Percentiles rank a stretch among this genome's conserved stretches.
Evolutionary conservation across 2,329 filamentous ascomycete genomes (phyloP).

Genomic region (Talaromyces pinophilus): DNA sequence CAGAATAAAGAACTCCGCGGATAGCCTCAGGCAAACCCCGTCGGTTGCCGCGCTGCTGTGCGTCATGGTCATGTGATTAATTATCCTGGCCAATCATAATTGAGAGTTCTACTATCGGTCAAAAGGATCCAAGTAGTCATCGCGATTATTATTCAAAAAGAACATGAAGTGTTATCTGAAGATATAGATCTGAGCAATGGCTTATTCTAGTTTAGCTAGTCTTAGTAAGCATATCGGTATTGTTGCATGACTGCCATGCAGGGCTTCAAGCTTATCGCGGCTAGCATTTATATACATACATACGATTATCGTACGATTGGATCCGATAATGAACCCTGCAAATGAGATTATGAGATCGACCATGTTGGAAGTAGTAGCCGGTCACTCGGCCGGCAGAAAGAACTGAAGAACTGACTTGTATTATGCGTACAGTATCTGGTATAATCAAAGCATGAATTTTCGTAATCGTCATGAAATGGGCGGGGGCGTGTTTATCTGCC

Average conservation of each 20-base stretch:
- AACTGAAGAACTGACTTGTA: constrained; percentile 1
- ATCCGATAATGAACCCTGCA: background rate
- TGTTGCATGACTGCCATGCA: background rate
- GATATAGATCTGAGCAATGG: background rate
- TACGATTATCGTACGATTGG: background rate
- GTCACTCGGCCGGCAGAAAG: background rate
- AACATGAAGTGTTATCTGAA: background rate
- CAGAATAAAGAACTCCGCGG: constrained; percentile 9
- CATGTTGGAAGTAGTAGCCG: background rate
- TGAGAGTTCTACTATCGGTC: background rate
- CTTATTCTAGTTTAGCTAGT: background rate
- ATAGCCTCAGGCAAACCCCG: constrained; percentile 10
- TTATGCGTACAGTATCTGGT: constrained; percentile 20
- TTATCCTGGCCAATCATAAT: constrained; percentile 5
- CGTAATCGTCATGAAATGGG: constrained; percentile 16
- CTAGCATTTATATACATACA: constrained; percentile 6
- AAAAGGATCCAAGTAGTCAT: background rate
- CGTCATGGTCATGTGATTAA: constrained; percentile 11
- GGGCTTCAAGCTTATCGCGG: constrained; percentile 9
- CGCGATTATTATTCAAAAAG: background rate
- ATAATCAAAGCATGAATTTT: constrained; percentile 21
- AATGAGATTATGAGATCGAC: background rate
- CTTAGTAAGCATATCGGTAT: background rate
- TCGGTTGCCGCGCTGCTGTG: constrained; percentile 2
- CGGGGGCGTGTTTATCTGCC: background rate